Conservation (phyloP, 2,329 filamentous ascomycete genomes). For the Cytospora piceicola region DNA sequence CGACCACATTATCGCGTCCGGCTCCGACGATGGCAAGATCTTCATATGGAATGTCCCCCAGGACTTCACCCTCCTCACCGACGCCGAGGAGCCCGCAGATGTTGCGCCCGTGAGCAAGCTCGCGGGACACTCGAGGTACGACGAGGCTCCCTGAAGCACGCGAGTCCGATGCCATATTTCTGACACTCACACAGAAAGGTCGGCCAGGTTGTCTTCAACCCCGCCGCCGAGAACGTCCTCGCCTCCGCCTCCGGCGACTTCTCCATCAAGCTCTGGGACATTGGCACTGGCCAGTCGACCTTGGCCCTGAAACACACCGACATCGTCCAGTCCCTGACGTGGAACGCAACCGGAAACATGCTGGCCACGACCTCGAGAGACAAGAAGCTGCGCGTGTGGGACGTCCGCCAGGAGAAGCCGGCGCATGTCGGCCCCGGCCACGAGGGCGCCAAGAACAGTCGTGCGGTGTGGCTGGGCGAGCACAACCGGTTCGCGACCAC, state of each 20-base stretch:
- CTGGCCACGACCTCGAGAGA: constrained; percentile 93
- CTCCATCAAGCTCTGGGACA: constrained; percentile 94
- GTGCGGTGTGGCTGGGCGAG: constrained; percentile 95
- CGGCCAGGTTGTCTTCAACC: constrained; percentile 97
- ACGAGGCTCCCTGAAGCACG: constrained; percentile 27
- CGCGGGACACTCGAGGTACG: constrained; percentile 81
- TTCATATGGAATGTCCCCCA: constrained; percentile 96
- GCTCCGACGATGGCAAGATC: constrained; percentile 95
- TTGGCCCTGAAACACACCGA: constrained; percentile 84
- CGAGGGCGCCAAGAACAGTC: constrained; percentile 94
- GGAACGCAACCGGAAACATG: constrained; percentile 86
- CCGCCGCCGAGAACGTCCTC: constrained; percentile 91
- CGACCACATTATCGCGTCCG: constrained; percentile 88
- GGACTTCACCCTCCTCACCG: constrained; percentile 80
- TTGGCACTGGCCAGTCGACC: constrained; percentile 74
- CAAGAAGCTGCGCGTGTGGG: constrained; percentile 98
- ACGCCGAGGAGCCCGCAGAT: constrained; percentile 82
- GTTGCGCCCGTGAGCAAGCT: constrained; percentile 82
- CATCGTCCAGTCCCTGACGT: constrained; percentile 93
- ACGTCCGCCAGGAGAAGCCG: constrained; percentile 88
- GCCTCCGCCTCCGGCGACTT: constrained; percentile 95
- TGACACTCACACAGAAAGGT: constrained; percentile 71
- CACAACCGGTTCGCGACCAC: constrained; percentile 95
- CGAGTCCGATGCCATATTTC: not conserved
- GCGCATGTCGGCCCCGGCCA: constrained; percentile 86